Evolutionary conservation across 257 asterid species (phyloP), one percentile per base, ranked within the genome.

Genomic region (Lycium barbarum): DNA sequence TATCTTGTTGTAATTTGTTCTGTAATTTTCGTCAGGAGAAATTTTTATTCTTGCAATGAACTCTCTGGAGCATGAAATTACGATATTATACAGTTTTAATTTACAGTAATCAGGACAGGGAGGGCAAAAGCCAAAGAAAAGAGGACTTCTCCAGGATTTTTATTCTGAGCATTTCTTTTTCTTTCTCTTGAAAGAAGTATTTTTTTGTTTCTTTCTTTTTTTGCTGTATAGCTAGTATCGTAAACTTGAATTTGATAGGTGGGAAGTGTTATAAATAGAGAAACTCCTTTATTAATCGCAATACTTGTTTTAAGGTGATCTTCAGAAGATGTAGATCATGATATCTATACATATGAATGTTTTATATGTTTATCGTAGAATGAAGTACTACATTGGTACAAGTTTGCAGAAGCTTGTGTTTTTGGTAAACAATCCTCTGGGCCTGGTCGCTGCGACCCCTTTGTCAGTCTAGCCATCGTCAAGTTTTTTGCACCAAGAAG

Each of bases 1-100:
- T 85, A 72, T 88, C 86, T 80, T 80, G 76, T 26, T 91, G 90
- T 90, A 79, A 67, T 85, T 86, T 85, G 85, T 86, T 76, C 65
- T 67, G 83, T 84, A 79, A 68, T 81, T 84, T 88, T 83, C 82
- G n/a, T 78, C n/a, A 13, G 14, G 85, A 67, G 84, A 83, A 43
- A 2, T 35, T 71, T 70, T 49, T 49, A 33, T 71, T 70, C 20
- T 58, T 66, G 58, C 55, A n/a, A 45, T 80, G 82, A 80, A 47
- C 79, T 63, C 80, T 22, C 62, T 63, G 70, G 80, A 68, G 47
- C 49, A 14, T 9, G 65, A 53, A 33, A 54, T 78, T 78, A 15
- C 26, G 45, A 49, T 49, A 74, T 74, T 22, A 74, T 74, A 74
- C 61, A 49, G 61, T 76, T 26, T 26, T 76, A 26, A 49, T 76